These are phyloP conservation scores for Rickenella mellea DNA, from an alignment of 768 basidiomycete genomes.

Conservation along the genomic window DNA sequence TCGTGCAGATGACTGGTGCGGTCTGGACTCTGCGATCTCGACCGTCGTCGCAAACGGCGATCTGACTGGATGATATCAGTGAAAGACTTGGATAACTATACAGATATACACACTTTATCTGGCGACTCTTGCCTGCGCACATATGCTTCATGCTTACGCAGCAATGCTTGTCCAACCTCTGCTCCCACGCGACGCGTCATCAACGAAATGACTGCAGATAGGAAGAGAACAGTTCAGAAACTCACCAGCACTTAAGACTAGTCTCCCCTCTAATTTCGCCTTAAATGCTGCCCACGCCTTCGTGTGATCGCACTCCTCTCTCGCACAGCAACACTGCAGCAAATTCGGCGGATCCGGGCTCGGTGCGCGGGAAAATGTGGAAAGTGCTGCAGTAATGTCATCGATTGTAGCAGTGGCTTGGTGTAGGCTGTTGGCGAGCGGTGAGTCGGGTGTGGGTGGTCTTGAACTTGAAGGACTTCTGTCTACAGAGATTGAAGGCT, in stretches of 20 bases:
- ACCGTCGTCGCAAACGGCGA: not conserved
- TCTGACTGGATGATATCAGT: not conserved
- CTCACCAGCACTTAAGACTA: slow-evolving; percentile 83
- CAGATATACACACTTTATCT: not conserved
- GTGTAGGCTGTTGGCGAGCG: slow-evolving; percentile 40
- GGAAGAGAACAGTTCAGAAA: slow-evolving; percentile 10
- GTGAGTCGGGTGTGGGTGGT: slow-evolving; percentile 40
- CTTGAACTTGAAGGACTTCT: too few relatives aligned
- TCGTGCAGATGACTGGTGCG: slow-evolving; percentile 20
- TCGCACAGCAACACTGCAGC: slow-evolving; percentile 56
- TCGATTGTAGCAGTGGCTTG: slow-evolving; percentile 59
- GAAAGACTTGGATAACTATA: not conserved
- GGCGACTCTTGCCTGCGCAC: slow-evolving; percentile 50
- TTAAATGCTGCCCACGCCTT: slow-evolving; percentile 56
- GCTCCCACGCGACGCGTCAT: slow-evolving; percentile 3
- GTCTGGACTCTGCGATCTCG: not conserved
- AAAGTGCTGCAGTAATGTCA: slow-evolving; percentile 65
- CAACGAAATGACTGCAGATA: slow-evolving; percentile 1
- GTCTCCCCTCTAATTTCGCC: slow-evolving; percentile 61
- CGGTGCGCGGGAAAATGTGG: slow-evolving; percentile 60
- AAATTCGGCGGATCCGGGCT: slow-evolving; percentile 58
- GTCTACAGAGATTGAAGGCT: too few relatives aligned
- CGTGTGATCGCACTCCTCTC: slow-evolving; percentile 55
- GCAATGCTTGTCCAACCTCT: slow-evolving; percentile 87
- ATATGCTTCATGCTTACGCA: slow-evolving; percentile 82